These are phyloP conservation scores for Pistacia integerrima DNA, from an alignment of 345 rosid species.

Conservation along the genomic window DNA sequence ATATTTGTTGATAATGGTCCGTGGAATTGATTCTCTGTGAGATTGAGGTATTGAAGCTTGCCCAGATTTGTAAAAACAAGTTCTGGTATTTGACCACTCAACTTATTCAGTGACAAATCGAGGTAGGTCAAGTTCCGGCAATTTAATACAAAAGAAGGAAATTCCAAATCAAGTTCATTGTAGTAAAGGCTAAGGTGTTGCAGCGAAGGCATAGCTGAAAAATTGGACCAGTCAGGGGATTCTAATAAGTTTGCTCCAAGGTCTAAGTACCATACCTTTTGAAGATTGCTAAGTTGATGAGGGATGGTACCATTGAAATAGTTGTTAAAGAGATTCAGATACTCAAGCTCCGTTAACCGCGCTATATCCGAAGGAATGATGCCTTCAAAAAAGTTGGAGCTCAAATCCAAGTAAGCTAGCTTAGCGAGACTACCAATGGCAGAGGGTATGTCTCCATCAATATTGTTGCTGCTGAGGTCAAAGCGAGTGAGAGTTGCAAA, in stretches of 20 bases:
- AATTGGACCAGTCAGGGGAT: conserved; percentile 56
- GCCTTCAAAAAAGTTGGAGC: too few species aligned
- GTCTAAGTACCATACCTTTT: conserved; percentile 47
- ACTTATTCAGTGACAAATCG: conserved; percentile 49
- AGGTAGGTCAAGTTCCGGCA: conserved; percentile 53
- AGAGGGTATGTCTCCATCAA: too few species aligned
- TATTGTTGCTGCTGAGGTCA: conserved; percentile 31
- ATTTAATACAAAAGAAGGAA: conserved; percentile 49
- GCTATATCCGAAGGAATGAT: conserved; percentile 45
- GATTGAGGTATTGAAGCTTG: too few species aligned
- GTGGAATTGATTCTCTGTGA: too few species aligned
- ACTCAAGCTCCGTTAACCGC: conserved; percentile 36
- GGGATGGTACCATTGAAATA: conserved; percentile 51
- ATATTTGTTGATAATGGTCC: too few species aligned
- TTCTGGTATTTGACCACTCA: conserved; percentile 42
- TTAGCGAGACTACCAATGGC: too few species aligned
- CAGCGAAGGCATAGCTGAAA: conserved; percentile 50
- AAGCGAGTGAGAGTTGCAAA: conserved; percentile 50
- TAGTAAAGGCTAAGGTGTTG: conserved; percentile 42
- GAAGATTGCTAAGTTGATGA: conserved; percentile 46
- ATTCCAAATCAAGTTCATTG: conserved; percentile 31
- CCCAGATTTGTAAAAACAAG: too few species aligned
- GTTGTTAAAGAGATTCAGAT: conserved; percentile 44
- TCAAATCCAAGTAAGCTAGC: too few species aligned
- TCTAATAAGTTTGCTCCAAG: conserved; percentile 58